Percentiles rank a stretch among this genome's conserved stretches.
Conservation (phyloP, 2,329 filamentous ascomycete species). For the Dactylellina cionopaga region DNA sequence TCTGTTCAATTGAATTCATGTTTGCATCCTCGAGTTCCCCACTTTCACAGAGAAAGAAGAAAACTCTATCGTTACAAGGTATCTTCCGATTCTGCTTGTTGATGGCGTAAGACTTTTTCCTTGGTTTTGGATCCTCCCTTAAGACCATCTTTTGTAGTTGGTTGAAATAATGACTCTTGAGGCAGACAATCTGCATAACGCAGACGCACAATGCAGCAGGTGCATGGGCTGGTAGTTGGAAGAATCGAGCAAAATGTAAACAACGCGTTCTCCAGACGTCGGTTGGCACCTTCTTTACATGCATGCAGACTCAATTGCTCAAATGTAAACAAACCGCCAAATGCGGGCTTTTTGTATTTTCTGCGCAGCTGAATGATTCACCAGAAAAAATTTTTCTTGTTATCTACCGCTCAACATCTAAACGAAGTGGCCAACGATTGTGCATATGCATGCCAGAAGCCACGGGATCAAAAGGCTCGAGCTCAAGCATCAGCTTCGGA, state of each 20-base stretch:
- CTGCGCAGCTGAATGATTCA: slow-evolving; percentile 32
- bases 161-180: background rate
- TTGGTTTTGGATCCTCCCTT: slow-evolving; percentile 42
- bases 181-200: slow-evolving; percentile 35
- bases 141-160: background rate
- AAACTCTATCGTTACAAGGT: slow-evolving; percentile 33
- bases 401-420: slow-evolving; percentile 29
- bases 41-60: slow-evolving; percentile 20
- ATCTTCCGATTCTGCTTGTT: slow-evolving; percentile 34
- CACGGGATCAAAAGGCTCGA: slow-evolving; percentile 25
- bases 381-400: background rate
- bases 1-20: slow-evolving; percentile 28
- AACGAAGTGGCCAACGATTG: slow-evolving; percentile 22
- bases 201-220: slow-evolving; percentile 19
- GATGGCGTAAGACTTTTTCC: slow-evolving; percentile 49
- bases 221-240: slow-evolving; percentile 42
- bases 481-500: slow-evolving; percentile 3
- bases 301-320: background rate
- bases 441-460: slow-evolving; percentile 43
- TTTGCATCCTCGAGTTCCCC: slow-evolving; percentile 15
- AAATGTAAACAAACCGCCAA: slow-evolving; percentile 31
- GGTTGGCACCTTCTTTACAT: slow-evolving; percentile 18
- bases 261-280: slow-evolving; percentile 43
- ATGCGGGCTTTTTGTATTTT: background rate
- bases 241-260: slow-evolving; percentile 50